Evolutionary conservation across 176 grass and related monocot genomes (phyloP).

Genomic region (Thalia dealbata): DNA sequence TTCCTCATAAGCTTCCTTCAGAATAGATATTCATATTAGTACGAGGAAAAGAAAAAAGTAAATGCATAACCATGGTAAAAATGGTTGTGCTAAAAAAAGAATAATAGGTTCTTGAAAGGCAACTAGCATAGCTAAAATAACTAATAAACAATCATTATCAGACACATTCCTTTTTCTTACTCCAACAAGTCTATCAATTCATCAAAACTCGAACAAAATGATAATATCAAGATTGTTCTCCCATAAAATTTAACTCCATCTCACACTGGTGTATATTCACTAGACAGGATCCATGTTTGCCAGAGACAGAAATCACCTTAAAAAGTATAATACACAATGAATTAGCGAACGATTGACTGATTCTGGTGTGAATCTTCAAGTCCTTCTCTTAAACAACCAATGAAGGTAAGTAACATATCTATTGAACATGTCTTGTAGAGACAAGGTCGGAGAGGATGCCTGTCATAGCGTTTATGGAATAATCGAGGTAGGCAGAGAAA

Average conservation of each 20-base stretch:
- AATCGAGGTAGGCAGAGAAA: not conserved
- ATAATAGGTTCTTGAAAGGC: not conserved
- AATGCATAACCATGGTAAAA: not conserved
- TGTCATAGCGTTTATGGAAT: not conserved
- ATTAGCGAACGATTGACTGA: too few species aligned
- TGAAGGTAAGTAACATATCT: not conserved
- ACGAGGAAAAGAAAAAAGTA: not conserved
- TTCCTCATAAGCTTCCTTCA: slow-evolving; percentile 99
- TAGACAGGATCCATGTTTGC: not conserved
- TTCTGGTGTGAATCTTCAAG: not conserved
- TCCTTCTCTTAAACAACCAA: not conserved
- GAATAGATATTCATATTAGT: slow-evolving; percentile 1
- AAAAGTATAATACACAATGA: not conserved
- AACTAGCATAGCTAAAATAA: not conserved
- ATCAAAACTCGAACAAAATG: not conserved
- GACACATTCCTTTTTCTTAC: not conserved
- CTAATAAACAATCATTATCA: not conserved
- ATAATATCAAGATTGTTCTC: not conserved
- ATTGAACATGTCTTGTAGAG: not conserved
- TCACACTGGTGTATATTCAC: too few species aligned
- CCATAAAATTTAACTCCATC: not conserved
- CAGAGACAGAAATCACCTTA: not conserved
- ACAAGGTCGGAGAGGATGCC: not conserved
- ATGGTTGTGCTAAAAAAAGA: not conserved
- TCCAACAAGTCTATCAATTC: too few species aligned